Percentiles rank a stretch among this genome's conserved stretches.
phyloP scores from a whole-genome alignment of 1,284 basidiomycete species.

The Albatrellus sp. region DNA sequence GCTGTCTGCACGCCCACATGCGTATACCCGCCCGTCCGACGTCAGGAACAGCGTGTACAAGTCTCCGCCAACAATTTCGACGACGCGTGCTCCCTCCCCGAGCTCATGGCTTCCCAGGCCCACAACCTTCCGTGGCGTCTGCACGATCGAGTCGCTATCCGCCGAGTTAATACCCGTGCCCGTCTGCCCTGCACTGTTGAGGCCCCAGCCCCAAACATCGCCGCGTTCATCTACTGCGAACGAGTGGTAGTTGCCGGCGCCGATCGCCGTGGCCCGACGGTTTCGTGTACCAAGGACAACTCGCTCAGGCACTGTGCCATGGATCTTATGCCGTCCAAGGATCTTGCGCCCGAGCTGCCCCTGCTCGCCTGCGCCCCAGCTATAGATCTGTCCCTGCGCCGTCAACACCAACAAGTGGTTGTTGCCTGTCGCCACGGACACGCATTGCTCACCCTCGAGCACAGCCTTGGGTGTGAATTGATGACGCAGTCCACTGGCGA shows the following conservation, averaged over 20 bases:
- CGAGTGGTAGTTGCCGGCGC: slow-evolving; percentile 75
- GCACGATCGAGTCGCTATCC: slow-evolving; percentile 42
- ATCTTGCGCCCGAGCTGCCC: slow-evolving; percentile 81
- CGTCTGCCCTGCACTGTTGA: slow-evolving; percentile 69
- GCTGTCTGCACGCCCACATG: slow-evolving; percentile 68
- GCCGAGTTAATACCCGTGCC: slow-evolving; percentile 39
- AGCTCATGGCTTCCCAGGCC: slow-evolving; percentile 58
- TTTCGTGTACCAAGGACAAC: slow-evolving; percentile 57
- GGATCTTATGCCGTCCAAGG: slow-evolving; percentile 72
- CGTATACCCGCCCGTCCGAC: slow-evolving; percentile 73
- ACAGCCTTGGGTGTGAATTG: slow-evolving; percentile 65
- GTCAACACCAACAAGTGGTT: slow-evolving; percentile 86
- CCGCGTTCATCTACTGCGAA: slow-evolving; percentile 82
- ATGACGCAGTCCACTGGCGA: slow-evolving; percentile 53
- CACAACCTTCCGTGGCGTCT: slow-evolving; percentile 57
- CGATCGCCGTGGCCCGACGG: slow-evolving; percentile 66
- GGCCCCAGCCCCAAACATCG: slow-evolving; percentile 83
- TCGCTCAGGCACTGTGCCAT: slow-evolving; percentile 74
- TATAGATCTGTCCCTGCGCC: slow-evolving; percentile 71
- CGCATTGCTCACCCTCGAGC: slow-evolving; percentile 66
- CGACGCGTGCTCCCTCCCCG: slow-evolving; percentile 46
- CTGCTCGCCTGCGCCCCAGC: slow-evolving; percentile 83
- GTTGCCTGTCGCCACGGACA: slow-evolving; percentile 67
- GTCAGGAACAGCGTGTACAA: slow-evolving; percentile 87
- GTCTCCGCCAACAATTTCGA: slow-evolving; percentile 67